Percentiles rank a stretch among this genome's conserved stretches.
phyloP scores from a whole-genome alignment of 495 filamentous ascomycete genomes.

The Tuber calosporum region DNA sequence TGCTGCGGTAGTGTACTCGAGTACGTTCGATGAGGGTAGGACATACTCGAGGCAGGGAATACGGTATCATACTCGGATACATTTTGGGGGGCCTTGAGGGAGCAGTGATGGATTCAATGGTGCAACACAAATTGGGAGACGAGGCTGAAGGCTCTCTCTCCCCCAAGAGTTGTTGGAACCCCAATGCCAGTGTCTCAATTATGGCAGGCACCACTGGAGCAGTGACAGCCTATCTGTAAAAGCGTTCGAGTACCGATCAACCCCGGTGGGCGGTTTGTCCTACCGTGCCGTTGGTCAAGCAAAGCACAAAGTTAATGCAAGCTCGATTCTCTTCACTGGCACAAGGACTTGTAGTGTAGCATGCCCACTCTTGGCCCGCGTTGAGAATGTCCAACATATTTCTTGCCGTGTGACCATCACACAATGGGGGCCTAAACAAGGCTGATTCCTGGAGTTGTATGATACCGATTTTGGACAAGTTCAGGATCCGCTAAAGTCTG shows the following conservation, averaged over 20 bases:
- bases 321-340: background rate
- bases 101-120: background rate
- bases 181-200: background rate
- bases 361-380: background rate
- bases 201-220: background rate
- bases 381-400: background rate
- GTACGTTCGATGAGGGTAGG: background rate
- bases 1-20: no score
- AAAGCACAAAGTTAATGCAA: background rate
- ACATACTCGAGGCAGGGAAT: background rate
- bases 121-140: background rate
- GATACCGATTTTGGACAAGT: background rate
- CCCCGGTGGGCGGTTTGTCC: background rate
- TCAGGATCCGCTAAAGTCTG: background rate
- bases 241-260: background rate
- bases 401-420: background rate
- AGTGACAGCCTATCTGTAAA: background rate
- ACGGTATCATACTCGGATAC: background rate
- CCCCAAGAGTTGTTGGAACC: background rate
- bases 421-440: background rate
- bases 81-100: background rate
- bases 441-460: background rate
- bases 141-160: background rate
- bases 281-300: background rate
- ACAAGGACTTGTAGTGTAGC: no score